Base-by-base conservation (phyloP, 108 stramenopile species). In the Pseudonitzschia pungens region DNA sequence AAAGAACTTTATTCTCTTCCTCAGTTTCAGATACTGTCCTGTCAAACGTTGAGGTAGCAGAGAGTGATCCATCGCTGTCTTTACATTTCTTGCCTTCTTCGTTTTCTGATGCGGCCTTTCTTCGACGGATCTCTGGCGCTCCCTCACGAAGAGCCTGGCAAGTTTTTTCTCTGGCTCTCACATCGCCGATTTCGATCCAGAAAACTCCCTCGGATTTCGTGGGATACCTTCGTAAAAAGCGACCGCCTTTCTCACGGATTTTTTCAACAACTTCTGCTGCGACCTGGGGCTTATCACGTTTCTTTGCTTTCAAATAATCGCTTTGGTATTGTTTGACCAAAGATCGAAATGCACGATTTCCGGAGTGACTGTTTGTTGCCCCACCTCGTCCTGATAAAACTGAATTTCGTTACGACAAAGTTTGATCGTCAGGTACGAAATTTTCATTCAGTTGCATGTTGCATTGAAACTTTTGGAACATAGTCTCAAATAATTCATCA, bases 241-340 rank as follows among this genome's bases (percentile, higher is more conserved):
- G 77, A 29, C 86, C 86, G 28, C 86, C 86, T 33, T 68, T 68
- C 15, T 79, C 71, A 26, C 87, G 76, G 52, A 88, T 77, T 28
- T 70, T 65, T 26, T 84, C 79, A 0, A 88, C 87, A 62, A 88
- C 73, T 8, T 68, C 44, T 2, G 73, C 59, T 22, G 86, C 87
- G 31, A 94, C 89, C 32, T 79, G 75, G n/a, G 92, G 92, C 77
- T 91, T 94, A 69, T 90, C 81, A 1, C 84, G 77, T 64, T 92
- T 92, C 74, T 90, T 92, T 31, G 87, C 89, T 42, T 88, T 82
- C 24, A 88, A 60, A 48, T 88, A 88, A 32, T 75, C 31, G 50
- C 59, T 72, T 52, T 90, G 78, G 50, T 78, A 76, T 55, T 75
- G 41, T 55, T 90, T 86, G 50, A 96, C 92, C 18, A 94, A 74